phyloP scores from a whole-genome alignment of 169 alveolate species.

The Plasmodium inui region DNA sequence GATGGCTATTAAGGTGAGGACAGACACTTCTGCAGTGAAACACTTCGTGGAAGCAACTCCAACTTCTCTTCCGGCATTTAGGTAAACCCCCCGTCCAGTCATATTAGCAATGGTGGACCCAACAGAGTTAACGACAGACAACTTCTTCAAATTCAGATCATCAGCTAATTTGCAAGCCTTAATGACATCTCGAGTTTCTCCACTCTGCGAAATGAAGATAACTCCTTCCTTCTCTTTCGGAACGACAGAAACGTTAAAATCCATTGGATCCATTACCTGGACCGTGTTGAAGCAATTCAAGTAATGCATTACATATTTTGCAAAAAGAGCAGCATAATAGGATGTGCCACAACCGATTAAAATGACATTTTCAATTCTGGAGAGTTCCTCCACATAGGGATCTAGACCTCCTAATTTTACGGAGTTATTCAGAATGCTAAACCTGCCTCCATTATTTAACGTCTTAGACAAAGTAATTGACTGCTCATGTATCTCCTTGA shows the following conservation, averaged over 20 bases:
- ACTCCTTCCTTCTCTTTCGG: conserved; percentile 89
- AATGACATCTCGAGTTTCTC: conserved; percentile 96
- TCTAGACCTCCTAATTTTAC: conserved; percentile 77
- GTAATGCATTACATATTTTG: conserved; percentile 90
- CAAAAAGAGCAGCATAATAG: conserved; percentile 91
- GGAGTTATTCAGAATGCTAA: conserved; percentile 23
- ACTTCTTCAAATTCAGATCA: conserved; percentile 83
- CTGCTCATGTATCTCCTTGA: conserved; percentile 93
- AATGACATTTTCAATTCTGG: conserved; percentile 85
- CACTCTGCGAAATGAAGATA: conserved; percentile 94
- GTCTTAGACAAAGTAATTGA: conserved; percentile 77
- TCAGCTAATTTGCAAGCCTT: conserved; percentile 87
- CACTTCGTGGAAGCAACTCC: conserved; percentile 98
- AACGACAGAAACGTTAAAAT: conserved; percentile 83
- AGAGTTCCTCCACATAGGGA: conserved; percentile 76
- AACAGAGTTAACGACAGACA: conserved; percentile 93
- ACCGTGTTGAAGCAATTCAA: conserved; percentile 89
- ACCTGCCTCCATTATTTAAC: conserved; percentile 65
- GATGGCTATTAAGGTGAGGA: conserved; percentile 88
- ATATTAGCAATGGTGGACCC: conserved; percentile 92
- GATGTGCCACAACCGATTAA: conserved; percentile 96
- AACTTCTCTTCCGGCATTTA: conserved; percentile 97
- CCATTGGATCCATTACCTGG: conserved; percentile 92
- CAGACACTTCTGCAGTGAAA: conserved; percentile 93
- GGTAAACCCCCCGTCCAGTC: conserved; percentile 94